Conservation (phyloP, 345 rosid genomes). For the Citrus trifoliata region DNA sequence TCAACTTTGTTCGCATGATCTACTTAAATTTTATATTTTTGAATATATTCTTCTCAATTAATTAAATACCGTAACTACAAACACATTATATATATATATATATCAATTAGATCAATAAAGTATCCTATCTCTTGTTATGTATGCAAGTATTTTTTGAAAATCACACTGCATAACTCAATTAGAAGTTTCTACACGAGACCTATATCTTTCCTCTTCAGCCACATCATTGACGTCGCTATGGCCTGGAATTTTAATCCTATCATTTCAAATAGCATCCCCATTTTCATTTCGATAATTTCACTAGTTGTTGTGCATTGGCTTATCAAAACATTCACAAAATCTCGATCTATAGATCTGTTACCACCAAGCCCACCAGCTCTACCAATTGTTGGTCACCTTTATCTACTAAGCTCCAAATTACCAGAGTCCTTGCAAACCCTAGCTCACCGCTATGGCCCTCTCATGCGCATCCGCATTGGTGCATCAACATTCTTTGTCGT, state of each 20-base stretch:
- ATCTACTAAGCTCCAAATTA: conserved; percentile 28
- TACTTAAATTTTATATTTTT: too few species aligned
- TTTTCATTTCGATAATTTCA: conserved; percentile 11
- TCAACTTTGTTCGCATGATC: too few species aligned
- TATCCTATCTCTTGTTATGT: background rate
- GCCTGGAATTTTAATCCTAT: background rate
- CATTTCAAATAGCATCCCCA: background rate
- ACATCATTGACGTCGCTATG: background rate
- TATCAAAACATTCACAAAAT: conserved; percentile 9
- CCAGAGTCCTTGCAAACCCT: conserved; percentile 27
- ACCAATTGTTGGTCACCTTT: conserved; percentile 46
- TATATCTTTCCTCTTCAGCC: background rate
- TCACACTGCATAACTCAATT: background rate
- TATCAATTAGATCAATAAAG: too few species aligned
- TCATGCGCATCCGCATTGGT: conserved; percentile 33
- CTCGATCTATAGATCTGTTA: background rate
- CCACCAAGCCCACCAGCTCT: conserved; percentile 44
- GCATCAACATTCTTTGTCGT: conserved; percentile 25
- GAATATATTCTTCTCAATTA: too few species aligned
- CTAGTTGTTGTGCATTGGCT: conserved; percentile 15
- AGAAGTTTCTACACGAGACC: background rate
- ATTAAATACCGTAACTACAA: too few species aligned
- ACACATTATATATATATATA: too few species aligned
- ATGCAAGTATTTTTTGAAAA: background rate
- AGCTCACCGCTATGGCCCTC: conserved; percentile 30